Percentiles rank a stretch among this genome's conserved stretches.
Evolutionary conservation across 1,284 basidiomycete genomes (phyloP).

Genomic region (Ganoderma leucocontextum): DNA sequence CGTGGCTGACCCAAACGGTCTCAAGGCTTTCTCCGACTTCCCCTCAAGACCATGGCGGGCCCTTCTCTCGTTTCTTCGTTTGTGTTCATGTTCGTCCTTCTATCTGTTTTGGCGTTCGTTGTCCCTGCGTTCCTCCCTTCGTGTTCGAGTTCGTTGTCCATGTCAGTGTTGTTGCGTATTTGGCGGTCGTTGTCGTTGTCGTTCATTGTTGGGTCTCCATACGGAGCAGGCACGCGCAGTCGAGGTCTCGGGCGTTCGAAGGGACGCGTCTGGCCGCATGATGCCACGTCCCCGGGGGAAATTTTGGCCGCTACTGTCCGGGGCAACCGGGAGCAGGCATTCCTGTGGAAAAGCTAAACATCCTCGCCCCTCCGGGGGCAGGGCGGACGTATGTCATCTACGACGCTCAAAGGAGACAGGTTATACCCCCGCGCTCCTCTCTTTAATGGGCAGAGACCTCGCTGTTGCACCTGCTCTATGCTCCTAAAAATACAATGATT

Average conservation of each 20-base stretch:
- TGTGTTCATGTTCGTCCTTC: background rate
- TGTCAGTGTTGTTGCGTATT: background rate
- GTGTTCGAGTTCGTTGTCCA: background rate
- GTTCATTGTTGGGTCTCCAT: background rate
- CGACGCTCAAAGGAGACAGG: constrained; percentile 32
- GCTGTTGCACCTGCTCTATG: constrained; percentile 14
- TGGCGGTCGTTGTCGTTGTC: background rate
- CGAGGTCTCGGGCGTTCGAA: constrained; percentile 29
- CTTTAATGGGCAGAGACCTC: constrained; percentile 27
- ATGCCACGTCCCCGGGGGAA: constrained; percentile 24
- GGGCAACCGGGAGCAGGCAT: constrained; percentile 32
- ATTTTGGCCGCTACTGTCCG: constrained; percentile 29
- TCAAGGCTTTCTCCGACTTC: too few relatives aligned
- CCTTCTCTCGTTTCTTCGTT: background rate
- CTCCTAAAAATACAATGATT: constrained; percentile 9
- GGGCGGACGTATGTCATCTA: constrained; percentile 34
- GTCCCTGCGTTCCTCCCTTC: background rate
- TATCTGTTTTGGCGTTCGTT: background rate
- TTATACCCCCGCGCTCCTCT: constrained; percentile 32
- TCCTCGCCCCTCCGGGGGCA: constrained; percentile 25
- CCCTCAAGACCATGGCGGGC: background rate
- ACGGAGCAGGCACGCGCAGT: constrained; percentile 24
- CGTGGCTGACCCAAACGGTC: constrained; percentile 5
- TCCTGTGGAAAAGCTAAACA: constrained; percentile 20
- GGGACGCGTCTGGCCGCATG: constrained; percentile 12